Percentiles rank a stretch among this genome's conserved stretches.
phyloP scores from a whole-genome alignment of 768 basidiomycete genomes.

The Tylopilus subfusipes region DNA sequence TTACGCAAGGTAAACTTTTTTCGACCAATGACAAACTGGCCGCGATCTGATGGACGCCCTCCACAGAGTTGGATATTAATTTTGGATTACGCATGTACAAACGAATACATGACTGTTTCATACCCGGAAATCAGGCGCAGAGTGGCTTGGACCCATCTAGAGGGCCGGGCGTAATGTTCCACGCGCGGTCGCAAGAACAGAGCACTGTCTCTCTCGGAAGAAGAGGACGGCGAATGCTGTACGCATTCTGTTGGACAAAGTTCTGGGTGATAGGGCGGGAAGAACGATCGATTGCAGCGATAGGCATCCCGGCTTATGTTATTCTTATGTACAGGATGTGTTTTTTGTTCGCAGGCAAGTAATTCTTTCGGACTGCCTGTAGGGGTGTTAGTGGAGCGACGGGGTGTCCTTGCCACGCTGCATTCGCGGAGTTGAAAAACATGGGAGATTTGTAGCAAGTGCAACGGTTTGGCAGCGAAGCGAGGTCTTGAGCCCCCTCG shows the following conservation, averaged over 20 bases:
- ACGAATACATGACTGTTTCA: constrained; percentile 17
- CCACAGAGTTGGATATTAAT: constrained; percentile 20
- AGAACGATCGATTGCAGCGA: constrained; percentile 2
- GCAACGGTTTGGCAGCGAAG: not conserved
- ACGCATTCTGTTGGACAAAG: not conserved
- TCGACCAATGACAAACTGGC: constrained; percentile 1
- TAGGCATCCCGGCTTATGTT: constrained; percentile 4
- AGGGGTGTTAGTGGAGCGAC: not conserved
- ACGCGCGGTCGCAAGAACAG: constrained; percentile 3
- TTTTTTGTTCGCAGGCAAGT: not conserved
- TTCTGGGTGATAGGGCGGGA: constrained; percentile 16
- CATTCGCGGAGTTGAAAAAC: constrained; percentile 32
- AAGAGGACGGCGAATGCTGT: constrained; percentile 1
- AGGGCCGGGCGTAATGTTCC: constrained; percentile 5
- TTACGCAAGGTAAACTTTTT: constrained; percentile 10
- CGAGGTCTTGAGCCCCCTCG: not conserved
- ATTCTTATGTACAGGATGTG: constrained; percentile 18
- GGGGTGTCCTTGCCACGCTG: constrained; percentile 21
- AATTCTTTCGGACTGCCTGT: not conserved
- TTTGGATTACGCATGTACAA: constrained; percentile 16
- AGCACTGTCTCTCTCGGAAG: not conserved
- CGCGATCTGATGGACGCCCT: not conserved
- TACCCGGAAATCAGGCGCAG: constrained; percentile 22
- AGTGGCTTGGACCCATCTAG: not conserved
- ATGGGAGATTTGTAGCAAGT: not conserved